Base-by-base conservation (phyloP, 73 alveolate species). In the Paramecium primaurelia region DNA sequence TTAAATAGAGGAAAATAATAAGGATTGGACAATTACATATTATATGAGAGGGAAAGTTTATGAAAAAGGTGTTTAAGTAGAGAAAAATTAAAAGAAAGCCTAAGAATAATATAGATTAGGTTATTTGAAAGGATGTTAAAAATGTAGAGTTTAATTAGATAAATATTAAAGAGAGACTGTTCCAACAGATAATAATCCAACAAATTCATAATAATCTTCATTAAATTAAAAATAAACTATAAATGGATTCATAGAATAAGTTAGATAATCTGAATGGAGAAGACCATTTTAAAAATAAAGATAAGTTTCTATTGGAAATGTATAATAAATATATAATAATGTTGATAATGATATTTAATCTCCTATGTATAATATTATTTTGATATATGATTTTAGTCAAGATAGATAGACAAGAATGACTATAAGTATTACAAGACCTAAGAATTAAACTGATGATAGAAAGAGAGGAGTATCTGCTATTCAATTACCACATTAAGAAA, bases 361-460 rank as follows among this genome's bases (percentile, higher is more conserved):
- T 14, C 28, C 84, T 6, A 2, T 28, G 84, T 64, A 64, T 5
- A 3, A 10, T 6, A 28, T 18, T 10, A 54, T 54, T 54, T 64
- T 14, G 11, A 14, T 36, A 8, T 22, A 4, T 22, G 25, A 2
- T 20, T 11, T 10, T 73, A 80, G 91, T 20, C 58, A 59, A 10
- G 91, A 42, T 12, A 8, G 91, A 12, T 5, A 40, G 0, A 45
- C 91, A 6, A n/a, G 77, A 45, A 80, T 80, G 91, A 80, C 91
- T 3, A 80, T 80, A 10, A 80, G 91, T 64, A 80, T 80, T 11
- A 64, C 84, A 2, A 64, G 84, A 64, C 84, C 42, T 28, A 64
- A 64, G 16, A 64, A 64, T 64, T 28, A 28, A 34, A 34, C 42
- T 64, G 84, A 64, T 28, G 69, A 64, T 34, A 28, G 84, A 64